Conservation (phyloP, 129 eudicot species). For the Chrysanthemum seticuspe region DNA sequence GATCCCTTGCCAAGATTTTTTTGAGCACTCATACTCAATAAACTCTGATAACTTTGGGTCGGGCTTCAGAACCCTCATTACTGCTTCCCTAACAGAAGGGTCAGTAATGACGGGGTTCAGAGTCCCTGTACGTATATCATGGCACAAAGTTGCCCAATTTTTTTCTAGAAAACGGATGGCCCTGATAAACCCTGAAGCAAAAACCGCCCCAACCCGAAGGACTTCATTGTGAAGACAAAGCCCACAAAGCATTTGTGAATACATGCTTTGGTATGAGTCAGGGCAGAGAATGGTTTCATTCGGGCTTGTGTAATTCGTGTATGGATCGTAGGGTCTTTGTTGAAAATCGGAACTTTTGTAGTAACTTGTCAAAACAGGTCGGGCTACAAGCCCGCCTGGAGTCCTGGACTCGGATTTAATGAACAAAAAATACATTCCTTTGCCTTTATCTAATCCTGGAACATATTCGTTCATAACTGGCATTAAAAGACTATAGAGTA, state of each 20-base stretch:
- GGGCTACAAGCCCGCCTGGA: conserved; percentile 69
- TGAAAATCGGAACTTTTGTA: conserved; percentile 65
- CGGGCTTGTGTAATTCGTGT: conserved; percentile 78
- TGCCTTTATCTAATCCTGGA: conserved; percentile 71
- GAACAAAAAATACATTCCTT: conserved; percentile 78
- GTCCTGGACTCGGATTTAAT: conserved; percentile 71
- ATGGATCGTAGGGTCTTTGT: conserved; percentile 62
- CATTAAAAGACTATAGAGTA: conserved; percentile 61
- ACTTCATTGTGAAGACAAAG: conserved; percentile 53
- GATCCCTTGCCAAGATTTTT: conserved; percentile 68
- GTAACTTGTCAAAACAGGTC: conserved; percentile 77
- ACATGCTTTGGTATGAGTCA: conserved; percentile 85
- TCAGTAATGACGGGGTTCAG: conserved; percentile 48
- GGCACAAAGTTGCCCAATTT: conserved; percentile 48
- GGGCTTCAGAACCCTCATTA: conserved; percentile 47
- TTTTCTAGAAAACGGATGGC: conserved; percentile 68
- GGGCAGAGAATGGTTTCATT: conserved; percentile 69
- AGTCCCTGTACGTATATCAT: conserved; percentile 58
- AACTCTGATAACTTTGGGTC: conserved; percentile 56
- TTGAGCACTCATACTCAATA: conserved; percentile 56
- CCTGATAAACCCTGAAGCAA: conserved; percentile 79
- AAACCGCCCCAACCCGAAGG: conserved; percentile 73
- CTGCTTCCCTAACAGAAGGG: conserved; percentile 50
- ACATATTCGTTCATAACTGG: conserved; percentile 71
- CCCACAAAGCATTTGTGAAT: conserved; percentile 75